Conservation (phyloP, 106 monocot species). For the Cymbidium sinense region DNA sequence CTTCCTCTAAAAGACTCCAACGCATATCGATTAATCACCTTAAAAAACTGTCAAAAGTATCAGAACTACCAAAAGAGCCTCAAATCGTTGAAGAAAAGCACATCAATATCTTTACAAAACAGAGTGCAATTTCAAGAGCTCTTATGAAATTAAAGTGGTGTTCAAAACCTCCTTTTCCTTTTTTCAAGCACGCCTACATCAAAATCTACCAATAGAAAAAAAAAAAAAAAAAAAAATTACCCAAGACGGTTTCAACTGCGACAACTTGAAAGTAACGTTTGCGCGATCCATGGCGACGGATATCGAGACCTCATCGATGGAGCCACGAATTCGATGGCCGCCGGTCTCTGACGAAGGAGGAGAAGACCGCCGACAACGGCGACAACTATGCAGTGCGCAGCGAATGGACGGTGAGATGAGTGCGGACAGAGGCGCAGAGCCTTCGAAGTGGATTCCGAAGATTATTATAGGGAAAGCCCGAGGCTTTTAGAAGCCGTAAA, state of each 20-base stretch:
- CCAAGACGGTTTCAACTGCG: neutral
- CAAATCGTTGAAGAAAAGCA: neutral
- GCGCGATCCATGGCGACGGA: neutral
- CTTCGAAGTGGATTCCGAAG: neutral
- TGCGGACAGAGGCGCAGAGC: neutral
- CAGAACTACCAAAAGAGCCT: neutral
- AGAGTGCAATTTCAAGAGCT: neutral
- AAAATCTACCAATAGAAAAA: neutral
- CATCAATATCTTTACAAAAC: neutral
- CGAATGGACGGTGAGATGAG: neutral
- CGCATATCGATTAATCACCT: neutral
- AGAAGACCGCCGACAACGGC: constrained; percentile 1
- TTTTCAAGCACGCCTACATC: neutral
- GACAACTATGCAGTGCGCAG: neutral
- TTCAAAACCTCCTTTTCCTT: neutral
- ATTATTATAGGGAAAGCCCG: neutral
- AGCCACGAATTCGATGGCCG: neutral
- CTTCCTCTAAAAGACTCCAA: neutral
- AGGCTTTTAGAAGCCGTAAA: neutral
- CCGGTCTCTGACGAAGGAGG: neutral
- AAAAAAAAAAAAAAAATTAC: neutral
- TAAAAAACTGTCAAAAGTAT: neutral
- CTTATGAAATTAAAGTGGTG: neutral
- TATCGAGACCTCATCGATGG: neutral
- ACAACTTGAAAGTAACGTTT: neutral